Conservation (phyloP, 305 asterid genomes). For the Coffea humblotiana region DNA sequence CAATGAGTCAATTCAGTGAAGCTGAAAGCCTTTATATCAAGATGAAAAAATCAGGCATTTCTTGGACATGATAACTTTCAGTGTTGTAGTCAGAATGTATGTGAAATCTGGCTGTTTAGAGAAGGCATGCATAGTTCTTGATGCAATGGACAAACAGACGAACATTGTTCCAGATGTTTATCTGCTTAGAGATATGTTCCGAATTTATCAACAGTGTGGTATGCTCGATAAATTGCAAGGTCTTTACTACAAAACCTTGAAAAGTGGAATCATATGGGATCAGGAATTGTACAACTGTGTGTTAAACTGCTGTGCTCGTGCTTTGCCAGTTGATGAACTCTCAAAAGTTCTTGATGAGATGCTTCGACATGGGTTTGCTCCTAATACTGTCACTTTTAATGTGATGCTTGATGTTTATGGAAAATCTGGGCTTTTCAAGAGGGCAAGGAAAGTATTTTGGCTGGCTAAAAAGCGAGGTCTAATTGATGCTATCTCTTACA, state of each 20-base stretch:
- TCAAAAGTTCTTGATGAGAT: slow-evolving; percentile 78
- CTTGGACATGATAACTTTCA: slow-evolving; percentile 76
- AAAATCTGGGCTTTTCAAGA: slow-evolving; percentile 68
- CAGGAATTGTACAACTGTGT: slow-evolving; percentile 90
- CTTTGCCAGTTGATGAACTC: slow-evolving; percentile 88
- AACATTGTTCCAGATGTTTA: slow-evolving; percentile 73
- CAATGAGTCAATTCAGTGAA: slow-evolving; percentile 47
- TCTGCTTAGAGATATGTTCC: slow-evolving; percentile 81
- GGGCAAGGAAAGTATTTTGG: slow-evolving; percentile 61
- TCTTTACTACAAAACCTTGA: slow-evolving; percentile 66
- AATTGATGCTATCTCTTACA: slow-evolving; percentile 72
- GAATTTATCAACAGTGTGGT: slow-evolving; percentile 64
- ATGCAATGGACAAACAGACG: slow-evolving; percentile 55
- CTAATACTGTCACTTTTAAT: slow-evolving; percentile 66
- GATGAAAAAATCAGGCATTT: slow-evolving; percentile 48
- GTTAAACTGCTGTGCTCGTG: slow-evolving; percentile 81
- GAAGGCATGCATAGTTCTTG: slow-evolving; percentile 66
- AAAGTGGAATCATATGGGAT: slow-evolving; percentile 64
- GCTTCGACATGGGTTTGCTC: slow-evolving; percentile 67
- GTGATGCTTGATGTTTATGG: slow-evolving; percentile 80
- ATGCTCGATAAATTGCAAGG: slow-evolving; percentile 58
- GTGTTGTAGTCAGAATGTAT: slow-evolving; percentile 72
- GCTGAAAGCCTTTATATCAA: slow-evolving; percentile 61
- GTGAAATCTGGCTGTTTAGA: slow-evolving; percentile 59
- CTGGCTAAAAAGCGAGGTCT: slow-evolving; percentile 72